Evolutionary conservation across 2,329 filamentous ascomycete species (phyloP).

Genomic region (Colletotrichum higginsianum): DNA sequence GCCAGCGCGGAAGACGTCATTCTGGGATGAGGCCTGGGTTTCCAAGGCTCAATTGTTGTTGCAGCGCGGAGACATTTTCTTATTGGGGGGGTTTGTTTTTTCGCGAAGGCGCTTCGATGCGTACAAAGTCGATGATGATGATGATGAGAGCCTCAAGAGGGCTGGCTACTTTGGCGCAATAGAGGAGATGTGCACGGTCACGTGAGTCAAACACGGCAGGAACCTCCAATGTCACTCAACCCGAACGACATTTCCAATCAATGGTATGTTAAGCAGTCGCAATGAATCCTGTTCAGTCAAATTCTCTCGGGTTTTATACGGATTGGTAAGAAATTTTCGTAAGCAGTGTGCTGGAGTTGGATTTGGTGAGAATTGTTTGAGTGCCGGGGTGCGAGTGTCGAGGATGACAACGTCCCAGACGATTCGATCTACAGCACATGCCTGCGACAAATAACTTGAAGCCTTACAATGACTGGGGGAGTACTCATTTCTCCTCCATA

Average conservation of each 20-base stretch:
- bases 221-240: not conserved
- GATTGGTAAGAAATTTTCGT: no score
- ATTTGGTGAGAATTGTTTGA: no score
- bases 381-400: no score
- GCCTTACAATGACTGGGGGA: no score
- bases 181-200: constrained; percentile 21
- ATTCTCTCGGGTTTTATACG: no score
- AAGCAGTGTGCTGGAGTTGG: no score
- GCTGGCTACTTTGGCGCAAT: not conserved
- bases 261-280: not conserved
- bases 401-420: no score
- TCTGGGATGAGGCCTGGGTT: not conserved
- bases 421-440: no score
- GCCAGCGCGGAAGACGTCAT: constrained; percentile 2
- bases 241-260: not conserved
- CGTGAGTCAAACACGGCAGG: constrained; percentile 12
- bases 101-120: not conserved
- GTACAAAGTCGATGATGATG: constrained; percentile 12
- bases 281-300: no score
- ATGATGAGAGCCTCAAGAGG: constrained; percentile 9
- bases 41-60: not conserved
- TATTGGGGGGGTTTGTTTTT: not conserved
- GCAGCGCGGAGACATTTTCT: not conserved
- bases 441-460: no score
- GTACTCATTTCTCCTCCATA: no score